Percentiles rank a stretch among this genome's conserved stretches.
Evolutionary conservation across 768 basidiomycete genomes (phyloP).

Genomic region (Kwoniella europaea): DNA sequence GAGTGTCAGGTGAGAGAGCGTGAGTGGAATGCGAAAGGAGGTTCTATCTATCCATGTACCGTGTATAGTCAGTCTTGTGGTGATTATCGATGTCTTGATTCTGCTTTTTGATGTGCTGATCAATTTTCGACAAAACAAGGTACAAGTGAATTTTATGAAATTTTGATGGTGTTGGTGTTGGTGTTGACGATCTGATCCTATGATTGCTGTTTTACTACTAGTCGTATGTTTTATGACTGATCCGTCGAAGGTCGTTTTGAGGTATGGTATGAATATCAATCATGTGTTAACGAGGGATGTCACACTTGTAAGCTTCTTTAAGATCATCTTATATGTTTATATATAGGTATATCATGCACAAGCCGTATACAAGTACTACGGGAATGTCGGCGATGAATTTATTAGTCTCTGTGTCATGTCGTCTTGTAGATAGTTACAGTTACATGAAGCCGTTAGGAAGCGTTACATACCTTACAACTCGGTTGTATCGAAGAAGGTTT

Average conservation of each 20-base stretch:
- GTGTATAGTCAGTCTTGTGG: neutral
- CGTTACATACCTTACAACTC: neutral
- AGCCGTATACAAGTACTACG: neutral
- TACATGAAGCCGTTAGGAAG: neutral
- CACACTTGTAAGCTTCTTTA: neutral
- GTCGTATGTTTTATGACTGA: neutral
- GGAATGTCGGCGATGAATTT: neutral
- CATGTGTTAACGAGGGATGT: neutral
- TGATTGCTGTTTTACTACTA: neutral
- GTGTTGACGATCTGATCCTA: neutral
- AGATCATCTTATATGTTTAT: neutral
- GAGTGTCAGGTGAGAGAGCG: neutral
- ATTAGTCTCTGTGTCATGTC: neutral
- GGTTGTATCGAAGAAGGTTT: neutral
- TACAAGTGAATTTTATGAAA: neutral
- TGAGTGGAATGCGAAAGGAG: neutral
- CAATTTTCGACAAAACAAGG: neutral
- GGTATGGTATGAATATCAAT: neutral
- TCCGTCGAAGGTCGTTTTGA: neutral
- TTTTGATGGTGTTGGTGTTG: neutral
- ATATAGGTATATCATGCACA: neutral
- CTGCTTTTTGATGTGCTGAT: neutral
- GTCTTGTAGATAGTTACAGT: neutral
- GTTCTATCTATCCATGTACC: neutral
- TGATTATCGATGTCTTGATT: neutral